Percentiles rank a stretch among this genome's conserved stretches.
Evolutionary conservation across 2,329 filamentous ascomycete genomes (phyloP).

Genomic region (Ceratocystiopsis sp.): DNA sequence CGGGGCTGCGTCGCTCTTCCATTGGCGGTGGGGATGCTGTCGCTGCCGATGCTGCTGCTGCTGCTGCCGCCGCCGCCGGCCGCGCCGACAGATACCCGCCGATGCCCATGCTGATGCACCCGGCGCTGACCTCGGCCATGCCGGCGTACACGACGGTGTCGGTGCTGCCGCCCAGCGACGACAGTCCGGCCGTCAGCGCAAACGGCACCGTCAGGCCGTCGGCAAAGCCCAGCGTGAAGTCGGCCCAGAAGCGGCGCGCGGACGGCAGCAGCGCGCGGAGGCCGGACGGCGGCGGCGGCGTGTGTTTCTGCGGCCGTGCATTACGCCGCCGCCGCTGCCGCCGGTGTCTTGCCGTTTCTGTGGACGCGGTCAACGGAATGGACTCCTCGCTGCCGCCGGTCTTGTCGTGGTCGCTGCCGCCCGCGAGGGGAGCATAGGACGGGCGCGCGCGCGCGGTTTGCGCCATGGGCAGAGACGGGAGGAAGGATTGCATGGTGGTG

Average conservation of each 20-base stretch:
- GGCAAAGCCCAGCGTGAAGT: slow-evolving; percentile 56
- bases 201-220: slow-evolving; percentile 63
- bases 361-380: background rate
- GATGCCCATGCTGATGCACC: slow-evolving; percentile 58
- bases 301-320: background rate
- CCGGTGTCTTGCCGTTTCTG: background rate
- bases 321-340: background rate
- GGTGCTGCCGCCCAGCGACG: slow-evolving; percentile 35
- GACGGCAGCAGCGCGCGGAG: slow-evolving; percentile 8
- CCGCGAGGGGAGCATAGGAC: background rate
- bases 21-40: too few species aligned
- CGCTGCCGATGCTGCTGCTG: slow-evolving; percentile 5
- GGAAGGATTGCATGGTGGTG: too few species aligned
- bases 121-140: slow-evolving; percentile 52
- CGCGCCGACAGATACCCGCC: slow-evolving; percentile 49
- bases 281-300: background rate
- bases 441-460: background rate
- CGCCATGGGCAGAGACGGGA: background rate
- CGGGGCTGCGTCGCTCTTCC: background rate
- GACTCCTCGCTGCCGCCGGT: background rate
- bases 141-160: slow-evolving; percentile 51
- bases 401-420: slow-evolving; percentile 1
- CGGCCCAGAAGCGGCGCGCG: slow-evolving; percentile 31
- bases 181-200: slow-evolving; percentile 53
- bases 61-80: slow-evolving; percentile 2